These are phyloP conservation scores for Verticillium dahliae DNA, from an alignment of 2,329 filamentous ascomycete species.

Conservation along the genomic window DNA sequence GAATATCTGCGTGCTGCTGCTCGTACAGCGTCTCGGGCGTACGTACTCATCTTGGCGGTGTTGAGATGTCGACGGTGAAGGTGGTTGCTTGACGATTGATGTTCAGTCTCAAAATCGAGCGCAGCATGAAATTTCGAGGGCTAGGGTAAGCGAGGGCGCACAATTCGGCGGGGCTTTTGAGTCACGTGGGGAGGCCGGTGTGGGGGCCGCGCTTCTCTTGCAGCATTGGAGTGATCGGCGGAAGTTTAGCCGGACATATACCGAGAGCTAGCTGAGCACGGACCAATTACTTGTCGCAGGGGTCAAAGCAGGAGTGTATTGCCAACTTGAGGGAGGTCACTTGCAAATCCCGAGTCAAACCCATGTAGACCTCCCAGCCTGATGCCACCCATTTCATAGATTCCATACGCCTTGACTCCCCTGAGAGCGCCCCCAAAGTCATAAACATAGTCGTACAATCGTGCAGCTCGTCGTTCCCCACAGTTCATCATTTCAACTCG, in stretches of 20 bases:
- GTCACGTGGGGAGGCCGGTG: not conserved
- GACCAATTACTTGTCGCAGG: not conserved
- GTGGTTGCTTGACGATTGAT: constrained; percentile 10
- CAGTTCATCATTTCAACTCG: constrained; percentile 40
- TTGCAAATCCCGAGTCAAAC: too few relatives aligned
- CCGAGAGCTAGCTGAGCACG: not conserved
- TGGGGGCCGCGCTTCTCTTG: not conserved
- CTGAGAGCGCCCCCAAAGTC: not conserved
- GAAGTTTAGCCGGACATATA: not conserved
- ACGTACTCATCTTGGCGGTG: constrained; percentile 55
- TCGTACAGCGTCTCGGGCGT: constrained; percentile 6
- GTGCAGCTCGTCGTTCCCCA: not conserved
- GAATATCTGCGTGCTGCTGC: not conserved
- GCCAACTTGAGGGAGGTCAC: too few relatives aligned
- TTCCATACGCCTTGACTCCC: not conserved
- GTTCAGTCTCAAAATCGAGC: not conserved
- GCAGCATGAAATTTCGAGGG: not conserved
- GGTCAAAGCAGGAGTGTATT: too few relatives aligned
- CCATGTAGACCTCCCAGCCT: too few relatives aligned
- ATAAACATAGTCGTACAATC: not conserved
- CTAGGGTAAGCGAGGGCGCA: constrained; percentile 2
- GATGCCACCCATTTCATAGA: not conserved
- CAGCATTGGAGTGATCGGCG: not conserved
- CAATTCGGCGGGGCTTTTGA: not conserved
- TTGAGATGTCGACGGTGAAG: constrained; percentile 13